Conservation (phyloP, 768 basidiomycete species). For the Mycena belliarum region DNA sequence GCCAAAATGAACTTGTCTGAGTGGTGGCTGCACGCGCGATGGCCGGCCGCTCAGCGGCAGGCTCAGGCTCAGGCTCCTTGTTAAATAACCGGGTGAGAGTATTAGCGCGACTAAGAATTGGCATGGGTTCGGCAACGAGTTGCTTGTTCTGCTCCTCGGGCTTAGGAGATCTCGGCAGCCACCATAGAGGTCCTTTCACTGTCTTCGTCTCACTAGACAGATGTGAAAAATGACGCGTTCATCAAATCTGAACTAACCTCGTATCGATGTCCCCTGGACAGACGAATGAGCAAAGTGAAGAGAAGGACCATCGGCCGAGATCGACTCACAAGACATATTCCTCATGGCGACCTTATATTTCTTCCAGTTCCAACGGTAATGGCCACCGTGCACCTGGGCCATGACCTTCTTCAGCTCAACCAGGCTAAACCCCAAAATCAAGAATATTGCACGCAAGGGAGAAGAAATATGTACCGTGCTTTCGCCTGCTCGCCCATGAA, state of each 20-base stretch:
- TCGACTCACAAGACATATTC: conserved; percentile 76
- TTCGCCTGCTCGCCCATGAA: conserved; percentile 74
- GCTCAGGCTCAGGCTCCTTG: background rate
- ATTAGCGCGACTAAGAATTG: conserved; percentile 3
- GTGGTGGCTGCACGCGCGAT: conserved; percentile 29
- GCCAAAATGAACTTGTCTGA: conserved; percentile 39
- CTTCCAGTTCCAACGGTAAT: conserved; percentile 84
- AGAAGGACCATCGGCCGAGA: background rate
- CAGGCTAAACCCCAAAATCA: conserved; percentile 37
- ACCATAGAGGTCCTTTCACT: conserved; percentile 46
- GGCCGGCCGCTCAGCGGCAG: conserved; percentile 2
- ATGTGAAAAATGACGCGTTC: background rate
- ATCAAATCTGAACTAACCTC: conserved; percentile 7
- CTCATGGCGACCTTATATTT: conserved; percentile 76
- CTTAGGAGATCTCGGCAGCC: conserved; percentile 9
- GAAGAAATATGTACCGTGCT: conserved; percentile 42
- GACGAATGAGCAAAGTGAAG: background rate
- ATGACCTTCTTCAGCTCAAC: conserved; percentile 74
- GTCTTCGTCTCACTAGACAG: conserved; percentile 49
- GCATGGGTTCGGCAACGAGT: conserved; percentile 7
- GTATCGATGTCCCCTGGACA: conserved; percentile 67
- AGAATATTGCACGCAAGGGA: background rate
- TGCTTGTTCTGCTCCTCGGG: conserved; percentile 9
- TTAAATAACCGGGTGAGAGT: background rate
- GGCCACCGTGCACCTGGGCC: conserved; percentile 71